These are phyloP conservation scores for Fusarium annulatum DNA, from an alignment of 2,329 filamentous ascomycete species.

Conservation along the genomic window DNA sequence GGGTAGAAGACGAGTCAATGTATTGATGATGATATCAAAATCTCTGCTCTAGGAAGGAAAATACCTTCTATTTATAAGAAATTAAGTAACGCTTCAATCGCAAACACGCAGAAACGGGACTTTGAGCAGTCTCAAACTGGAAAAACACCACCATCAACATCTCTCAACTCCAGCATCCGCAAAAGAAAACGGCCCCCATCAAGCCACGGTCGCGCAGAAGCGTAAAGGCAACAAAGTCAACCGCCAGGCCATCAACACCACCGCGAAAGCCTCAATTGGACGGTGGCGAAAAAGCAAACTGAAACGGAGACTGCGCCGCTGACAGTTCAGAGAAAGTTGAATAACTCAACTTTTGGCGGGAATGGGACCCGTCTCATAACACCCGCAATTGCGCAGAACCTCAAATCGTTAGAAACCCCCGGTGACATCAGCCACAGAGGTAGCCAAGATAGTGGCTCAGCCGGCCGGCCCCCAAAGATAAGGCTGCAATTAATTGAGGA, in stretches of 20 bases:
- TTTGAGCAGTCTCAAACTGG: conserved; percentile 18
- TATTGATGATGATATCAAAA: conserved; percentile 1
- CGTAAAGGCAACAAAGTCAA: neutral
- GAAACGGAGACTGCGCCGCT: conserved; percentile 20
- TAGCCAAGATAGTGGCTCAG: neutral
- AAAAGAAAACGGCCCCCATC: conserved; percentile 27
- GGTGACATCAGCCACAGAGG: conserved; percentile 18
- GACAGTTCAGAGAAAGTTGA: conserved; percentile 2
- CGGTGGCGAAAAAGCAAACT: conserved; percentile 4
- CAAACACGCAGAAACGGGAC: conserved; percentile 21
- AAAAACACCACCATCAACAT: conserved; percentile 24
- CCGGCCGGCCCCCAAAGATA: conserved; percentile 11
- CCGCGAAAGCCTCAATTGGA: conserved; percentile 25
- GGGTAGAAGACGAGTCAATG: neutral
- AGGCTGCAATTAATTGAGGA: neutral
- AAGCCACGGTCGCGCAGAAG: conserved; percentile 8
- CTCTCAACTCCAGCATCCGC: conserved; percentile 7
- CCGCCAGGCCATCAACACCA: conserved; percentile 16
- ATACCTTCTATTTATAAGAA: neutral
- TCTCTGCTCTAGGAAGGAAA: neutral
- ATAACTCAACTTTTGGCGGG: conserved; percentile 1
- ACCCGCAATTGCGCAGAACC: conserved; percentile 18
- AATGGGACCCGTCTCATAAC: neutral
- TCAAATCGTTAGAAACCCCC: neutral
- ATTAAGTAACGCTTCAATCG: neutral